Conservation (phyloP, 2,329 filamentous ascomycete species). For the Catunica adiposa region DNA sequence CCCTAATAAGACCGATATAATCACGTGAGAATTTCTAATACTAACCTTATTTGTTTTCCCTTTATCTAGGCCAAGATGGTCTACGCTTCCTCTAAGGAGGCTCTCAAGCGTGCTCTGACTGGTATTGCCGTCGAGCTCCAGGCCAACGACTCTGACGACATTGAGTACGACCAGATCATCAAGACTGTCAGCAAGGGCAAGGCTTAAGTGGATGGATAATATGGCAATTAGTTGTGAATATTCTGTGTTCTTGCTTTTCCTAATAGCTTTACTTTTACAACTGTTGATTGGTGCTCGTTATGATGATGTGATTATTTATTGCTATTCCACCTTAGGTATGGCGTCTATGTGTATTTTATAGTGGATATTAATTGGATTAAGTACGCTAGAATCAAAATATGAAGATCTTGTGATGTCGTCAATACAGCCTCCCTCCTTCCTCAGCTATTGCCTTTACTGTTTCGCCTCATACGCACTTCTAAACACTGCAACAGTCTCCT, state of each 20-base stretch:
- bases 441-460: slow-evolving; percentile 16
- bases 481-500: slow-evolving; percentile 50
- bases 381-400: neutral
- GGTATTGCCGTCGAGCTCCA: slow-evolving; percentile 63
- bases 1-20: neutral
- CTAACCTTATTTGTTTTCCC: slow-evolving; percentile 11
- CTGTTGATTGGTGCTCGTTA: neutral
- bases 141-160: slow-evolving; percentile 70
- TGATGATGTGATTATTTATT: no score
- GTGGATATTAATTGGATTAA: neutral
- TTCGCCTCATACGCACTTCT: slow-evolving; percentile 50
- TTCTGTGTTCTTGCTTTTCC: slow-evolving; percentile 9
- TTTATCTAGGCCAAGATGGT: slow-evolving; percentile 63
- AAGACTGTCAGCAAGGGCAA: slow-evolving; percentile 47
- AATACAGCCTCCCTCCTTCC: neutral
- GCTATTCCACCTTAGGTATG: no score
- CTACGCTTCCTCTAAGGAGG: slow-evolving; percentile 78
- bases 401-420: neutral
- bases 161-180: slow-evolving; percentile 59
- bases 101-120: slow-evolving; percentile 62
- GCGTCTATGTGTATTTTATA: neutral
- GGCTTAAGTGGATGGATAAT: slow-evolving; percentile 24
- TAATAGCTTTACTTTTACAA: slow-evolving; percentile 4
- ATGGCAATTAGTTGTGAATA: neutral
- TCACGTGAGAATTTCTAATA: neutral